A percentile compares a stretch with the other conserved stretches of the same genome.
Evolutionary conservation across 495 filamentous ascomycete genomes (phyloP).

Genomic region (Parmelia sp.): DNA sequence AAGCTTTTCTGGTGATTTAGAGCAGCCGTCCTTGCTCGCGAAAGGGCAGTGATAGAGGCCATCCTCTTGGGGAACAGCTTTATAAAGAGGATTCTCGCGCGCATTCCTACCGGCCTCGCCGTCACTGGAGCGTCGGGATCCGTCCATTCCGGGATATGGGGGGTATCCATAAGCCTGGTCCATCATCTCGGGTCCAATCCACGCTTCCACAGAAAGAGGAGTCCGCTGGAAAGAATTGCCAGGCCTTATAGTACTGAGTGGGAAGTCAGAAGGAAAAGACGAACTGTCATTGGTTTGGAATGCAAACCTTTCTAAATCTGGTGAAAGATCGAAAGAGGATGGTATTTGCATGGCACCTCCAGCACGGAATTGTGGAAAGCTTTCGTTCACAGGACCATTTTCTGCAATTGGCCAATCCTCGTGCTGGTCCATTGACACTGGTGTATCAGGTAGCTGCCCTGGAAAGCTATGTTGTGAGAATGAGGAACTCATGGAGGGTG

Average conservation of each 20-base stretch:
- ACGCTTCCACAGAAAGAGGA: constrained; percentile 20
- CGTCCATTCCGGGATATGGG: constrained; percentile 12
- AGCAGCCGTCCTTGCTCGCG: constrained; percentile 69
- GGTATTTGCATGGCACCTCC: constrained; percentile 17
- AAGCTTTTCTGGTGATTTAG: constrained; percentile 72
- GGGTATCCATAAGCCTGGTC: constrained; percentile 16
- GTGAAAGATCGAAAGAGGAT: constrained; percentile 4
- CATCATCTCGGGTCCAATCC: constrained; percentile 17
- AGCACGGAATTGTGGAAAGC: constrained; percentile 12
- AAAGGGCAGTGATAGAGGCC: constrained; percentile 88
- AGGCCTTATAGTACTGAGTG: constrained; percentile 23
- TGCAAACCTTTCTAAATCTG: constrained; percentile 23
- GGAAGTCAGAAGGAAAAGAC: constrained; percentile 8
- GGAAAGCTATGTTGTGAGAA: constrained; percentile 21
- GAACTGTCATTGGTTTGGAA: background rate
- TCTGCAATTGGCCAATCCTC: constrained; percentile 18
- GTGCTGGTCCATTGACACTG: constrained; percentile 21
- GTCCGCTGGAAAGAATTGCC: constrained; percentile 13
- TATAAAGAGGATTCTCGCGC: constrained; percentile 72
- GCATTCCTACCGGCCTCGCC: constrained; percentile 51
- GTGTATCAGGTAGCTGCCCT: constrained; percentile 17
- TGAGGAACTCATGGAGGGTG: constrained; percentile 21
- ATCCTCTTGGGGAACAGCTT: constrained; percentile 59
- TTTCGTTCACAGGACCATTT: constrained; percentile 5
- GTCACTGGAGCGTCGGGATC: constrained; percentile 44